These are phyloP conservation scores for Russula vinacea DNA, from an alignment of 768 basidiomycete genomes.

Conservation along the genomic window DNA sequence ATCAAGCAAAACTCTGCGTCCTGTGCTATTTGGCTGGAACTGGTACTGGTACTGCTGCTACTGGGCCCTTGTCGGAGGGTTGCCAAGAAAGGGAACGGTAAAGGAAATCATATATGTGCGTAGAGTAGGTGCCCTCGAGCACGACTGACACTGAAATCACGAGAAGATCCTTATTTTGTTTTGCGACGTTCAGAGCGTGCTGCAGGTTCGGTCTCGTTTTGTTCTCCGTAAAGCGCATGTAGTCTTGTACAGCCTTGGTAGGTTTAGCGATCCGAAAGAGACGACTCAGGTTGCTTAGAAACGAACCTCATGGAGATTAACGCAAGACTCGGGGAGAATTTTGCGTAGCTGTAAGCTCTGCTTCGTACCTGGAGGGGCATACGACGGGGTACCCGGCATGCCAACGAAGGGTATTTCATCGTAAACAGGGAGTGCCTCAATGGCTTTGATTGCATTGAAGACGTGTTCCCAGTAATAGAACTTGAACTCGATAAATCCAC, in stretches of 20 bases:
- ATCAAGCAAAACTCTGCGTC: not conserved
- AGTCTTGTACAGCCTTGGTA: slow-evolving; percentile 20
- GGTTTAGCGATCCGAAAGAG: not conserved
- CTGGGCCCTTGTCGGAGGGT: slow-evolving; percentile 15
- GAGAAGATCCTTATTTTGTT: slow-evolving; percentile 20
- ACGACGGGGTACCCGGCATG: slow-evolving; percentile 31
- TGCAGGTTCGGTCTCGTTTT: slow-evolving; percentile 26
- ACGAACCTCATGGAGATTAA: slow-evolving; percentile 20
- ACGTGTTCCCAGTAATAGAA: slow-evolving; percentile 31
- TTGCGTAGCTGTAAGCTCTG: slow-evolving; percentile 23
- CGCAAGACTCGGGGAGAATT: slow-evolving; percentile 6
- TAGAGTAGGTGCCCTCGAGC: slow-evolving; percentile 26
- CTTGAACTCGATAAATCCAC: slow-evolving; percentile 31
- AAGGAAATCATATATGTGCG: slow-evolving; percentile 29
- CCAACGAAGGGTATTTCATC: slow-evolving; percentile 15
- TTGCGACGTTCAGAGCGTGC: slow-evolving; percentile 23
- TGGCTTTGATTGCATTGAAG: slow-evolving; percentile 22
- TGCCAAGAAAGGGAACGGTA: slow-evolving; percentile 25
- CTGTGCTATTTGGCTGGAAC: slow-evolving; percentile 5
- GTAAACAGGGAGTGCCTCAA: slow-evolving; percentile 21
- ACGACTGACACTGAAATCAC: slow-evolving; percentile 28
- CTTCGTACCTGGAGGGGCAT: slow-evolving; percentile 10
- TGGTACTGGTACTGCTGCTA: slow-evolving; percentile 7
- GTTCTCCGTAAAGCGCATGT: slow-evolving; percentile 28
- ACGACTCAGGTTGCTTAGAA: not conserved